Percentiles rank a stretch among this genome's conserved stretches.
phyloP scores from a whole-genome alignment of 768 basidiomycete genomes.

The Calocybe indica region DNA sequence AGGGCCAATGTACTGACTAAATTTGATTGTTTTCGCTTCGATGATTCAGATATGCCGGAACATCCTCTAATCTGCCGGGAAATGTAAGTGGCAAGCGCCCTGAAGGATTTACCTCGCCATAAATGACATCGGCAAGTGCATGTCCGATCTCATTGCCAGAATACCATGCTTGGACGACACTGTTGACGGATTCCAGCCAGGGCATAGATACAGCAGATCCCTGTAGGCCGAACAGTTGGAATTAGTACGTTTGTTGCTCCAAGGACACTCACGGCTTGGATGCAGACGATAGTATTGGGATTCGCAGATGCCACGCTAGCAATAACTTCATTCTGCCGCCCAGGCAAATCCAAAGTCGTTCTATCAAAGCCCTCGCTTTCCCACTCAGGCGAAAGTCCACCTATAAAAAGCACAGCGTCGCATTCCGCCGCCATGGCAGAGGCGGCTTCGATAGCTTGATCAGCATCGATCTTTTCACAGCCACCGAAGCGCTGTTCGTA shows the following conservation, averaged over 20 bases:
- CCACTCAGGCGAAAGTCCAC: conserved; percentile 65
- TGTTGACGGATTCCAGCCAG: conserved; percentile 51
- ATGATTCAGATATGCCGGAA: conserved; percentile 54
- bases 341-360: conserved; percentile 53
- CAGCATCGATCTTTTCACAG: conserved; percentile 52
- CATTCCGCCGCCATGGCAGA: conserved; percentile 44
- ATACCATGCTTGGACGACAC: conserved; percentile 61
- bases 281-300: conserved; percentile 49
- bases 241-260: not conserved
- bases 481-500: conserved; percentile 57
- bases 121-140: conserved; percentile 60
- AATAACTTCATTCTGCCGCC: conserved; percentile 55
- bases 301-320: conserved; percentile 45
- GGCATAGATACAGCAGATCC: conserved; percentile 73
- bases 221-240: conserved; percentile 20
- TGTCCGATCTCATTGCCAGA: conserved; percentile 62
- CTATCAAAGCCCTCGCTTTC: conserved; percentile 75
- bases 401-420: conserved; percentile 55
- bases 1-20: conserved; percentile 20
- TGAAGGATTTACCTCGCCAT: conserved; percentile 54
- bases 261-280: conserved; percentile 46
- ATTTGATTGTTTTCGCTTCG: conserved; percentile 53
- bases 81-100: conserved; percentile 58
- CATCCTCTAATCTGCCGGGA: conserved; percentile 54
- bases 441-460: conserved; percentile 50